Percentiles rank a stretch among this genome's conserved stretches.
Evolutionary conservation across 2,329 filamentous ascomycete species (phyloP).

Genomic region (Monilinia fructicola): DNA sequence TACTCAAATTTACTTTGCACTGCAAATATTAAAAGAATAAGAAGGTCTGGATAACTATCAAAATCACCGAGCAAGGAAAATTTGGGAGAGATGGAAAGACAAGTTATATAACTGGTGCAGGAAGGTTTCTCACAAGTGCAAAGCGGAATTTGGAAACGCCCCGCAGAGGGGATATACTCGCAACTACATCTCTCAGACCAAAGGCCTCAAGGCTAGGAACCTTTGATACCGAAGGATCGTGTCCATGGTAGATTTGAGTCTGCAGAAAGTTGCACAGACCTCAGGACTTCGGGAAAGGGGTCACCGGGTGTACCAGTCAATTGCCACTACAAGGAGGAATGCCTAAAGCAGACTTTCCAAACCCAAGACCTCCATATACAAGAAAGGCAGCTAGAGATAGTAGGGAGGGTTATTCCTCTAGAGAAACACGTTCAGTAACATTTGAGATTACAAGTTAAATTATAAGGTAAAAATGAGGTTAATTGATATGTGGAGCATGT

Average conservation of each 20-base stretch:
- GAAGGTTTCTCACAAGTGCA: not conserved
- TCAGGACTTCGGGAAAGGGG: not conserved
- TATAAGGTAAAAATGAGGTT: conserved; percentile 12
- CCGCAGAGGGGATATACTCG: not conserved
- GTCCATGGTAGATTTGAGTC: not conserved
- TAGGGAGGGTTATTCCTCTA: not conserved
- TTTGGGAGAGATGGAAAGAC: not conserved
- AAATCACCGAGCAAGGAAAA: conserved; percentile 9
- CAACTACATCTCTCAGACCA: conserved; percentile 4
- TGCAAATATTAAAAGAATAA: conserved; percentile 18
- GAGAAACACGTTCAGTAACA: not conserved
- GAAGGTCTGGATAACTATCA: conserved; percentile 12
- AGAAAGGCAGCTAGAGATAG: not conserved
- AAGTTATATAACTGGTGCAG: conserved; percentile 10
- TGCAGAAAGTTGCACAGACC: conserved; percentile 2
- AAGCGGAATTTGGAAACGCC: conserved; percentile 11
- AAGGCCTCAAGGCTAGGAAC: not conserved
- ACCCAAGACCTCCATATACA: not conserved
- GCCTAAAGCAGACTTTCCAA: conserved; percentile 4
- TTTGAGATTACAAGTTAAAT: not conserved
- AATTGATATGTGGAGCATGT: not conserved
- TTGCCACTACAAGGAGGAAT: not conserved
- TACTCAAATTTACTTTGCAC: conserved; percentile 15
- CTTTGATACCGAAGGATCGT: not conserved
- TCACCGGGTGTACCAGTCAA: not conserved